These are phyloP conservation scores for Rhizopogon parksii DNA, from an alignment of 1,284 basidiomycete species.

Conservation along the genomic window DNA sequence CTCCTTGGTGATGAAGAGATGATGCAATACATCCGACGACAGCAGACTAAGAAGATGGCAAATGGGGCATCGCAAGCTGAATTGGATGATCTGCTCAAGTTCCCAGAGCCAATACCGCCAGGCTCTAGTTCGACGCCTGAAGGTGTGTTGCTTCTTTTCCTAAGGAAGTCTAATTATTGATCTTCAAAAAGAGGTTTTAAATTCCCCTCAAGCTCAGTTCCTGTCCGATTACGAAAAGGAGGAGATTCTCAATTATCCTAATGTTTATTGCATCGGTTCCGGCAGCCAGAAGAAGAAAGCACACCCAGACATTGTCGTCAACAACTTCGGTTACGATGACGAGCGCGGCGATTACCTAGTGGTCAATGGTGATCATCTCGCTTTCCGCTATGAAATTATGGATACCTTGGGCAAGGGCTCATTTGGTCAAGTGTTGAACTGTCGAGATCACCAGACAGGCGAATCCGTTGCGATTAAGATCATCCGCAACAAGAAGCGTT, in stretches of 20 bases:
- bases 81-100: conserved; percentile 82
- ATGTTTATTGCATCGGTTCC: conserved; percentile 81
- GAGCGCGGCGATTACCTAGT: conserved; percentile 97
- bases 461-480: conserved; percentile 98
- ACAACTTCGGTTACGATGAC: conserved; percentile 97
- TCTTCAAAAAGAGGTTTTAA: conserved; percentile 47
- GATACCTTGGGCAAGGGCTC: conserved; percentile 95
- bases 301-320: conserved; percentile 63
- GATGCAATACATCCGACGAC: conserved; percentile 87
- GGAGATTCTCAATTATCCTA: conserved; percentile 85
- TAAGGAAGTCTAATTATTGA: conserved; percentile 6
- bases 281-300: conserved; percentile 78
- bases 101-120: conserved; percentile 85
- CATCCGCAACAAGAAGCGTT: conserved; percentile 98
- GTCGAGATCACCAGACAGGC: conserved; percentile 95
- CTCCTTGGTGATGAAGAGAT: conserved; percentile 92
- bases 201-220: conserved; percentile 52
- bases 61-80: conserved; percentile 80
- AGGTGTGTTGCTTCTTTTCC: conserved; percentile 42
- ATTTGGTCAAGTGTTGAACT: conserved; percentile 96
- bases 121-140: conserved; percentile 62
- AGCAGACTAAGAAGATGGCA: conserved; percentile 84
- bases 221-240: conserved; percentile 85
- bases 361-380: conserved; percentile 87
- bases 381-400: conserved; percentile 92